Conservation (phyloP, 2,329 filamentous ascomycete genomes). For the Chaetomium strumarium region DNA sequence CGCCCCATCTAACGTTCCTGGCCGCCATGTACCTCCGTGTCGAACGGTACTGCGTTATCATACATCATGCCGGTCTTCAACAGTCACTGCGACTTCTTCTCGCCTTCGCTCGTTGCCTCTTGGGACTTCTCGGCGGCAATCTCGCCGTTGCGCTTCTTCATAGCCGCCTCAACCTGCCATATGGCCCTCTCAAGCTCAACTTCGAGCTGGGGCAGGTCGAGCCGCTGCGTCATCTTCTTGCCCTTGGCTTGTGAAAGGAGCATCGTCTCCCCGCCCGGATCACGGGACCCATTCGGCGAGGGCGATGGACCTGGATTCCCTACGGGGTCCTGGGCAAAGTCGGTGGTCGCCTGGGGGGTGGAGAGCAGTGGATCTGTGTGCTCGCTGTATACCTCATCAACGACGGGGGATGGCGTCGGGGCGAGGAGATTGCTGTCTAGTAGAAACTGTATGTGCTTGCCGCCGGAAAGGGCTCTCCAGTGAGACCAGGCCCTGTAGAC, state of each 20-base stretch:
- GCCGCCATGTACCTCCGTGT: background rate
- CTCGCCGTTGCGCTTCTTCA: conserved; percentile 33
- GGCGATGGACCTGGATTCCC: conserved; percentile 19
- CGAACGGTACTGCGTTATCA: conserved; percentile 8
- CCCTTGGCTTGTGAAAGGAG: conserved; percentile 31
- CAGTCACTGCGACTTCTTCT: conserved; percentile 21
- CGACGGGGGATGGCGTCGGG: conserved; percentile 56
- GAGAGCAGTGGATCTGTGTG: conserved; percentile 26
- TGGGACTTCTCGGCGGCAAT: conserved; percentile 14
- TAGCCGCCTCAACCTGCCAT: conserved; percentile 59
- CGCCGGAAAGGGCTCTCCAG: conserved; percentile 79
- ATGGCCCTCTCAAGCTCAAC: conserved; percentile 70
- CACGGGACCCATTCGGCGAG: background rate
- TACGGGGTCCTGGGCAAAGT: conserved; percentile 16
- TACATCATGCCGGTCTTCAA: conserved; percentile 12
- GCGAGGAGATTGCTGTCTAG: conserved; percentile 65
- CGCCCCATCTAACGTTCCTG: background rate
- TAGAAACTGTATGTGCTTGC: conserved; percentile 78
- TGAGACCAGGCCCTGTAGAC: conserved; percentile 88
- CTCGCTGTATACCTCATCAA: conserved; percentile 66
- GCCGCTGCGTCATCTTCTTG: conserved; percentile 38
- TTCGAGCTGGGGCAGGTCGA: conserved; percentile 64
- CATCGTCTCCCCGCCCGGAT: conserved; percentile 39
- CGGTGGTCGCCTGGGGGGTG: conserved; percentile 25
- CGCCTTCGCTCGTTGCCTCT: conserved; percentile 8